Evolutionary conservation across 495 filamentous ascomycete species (phyloP), one percentile per base, ranked within the genome.

Genomic region (Penicillium argentinense): DNA sequence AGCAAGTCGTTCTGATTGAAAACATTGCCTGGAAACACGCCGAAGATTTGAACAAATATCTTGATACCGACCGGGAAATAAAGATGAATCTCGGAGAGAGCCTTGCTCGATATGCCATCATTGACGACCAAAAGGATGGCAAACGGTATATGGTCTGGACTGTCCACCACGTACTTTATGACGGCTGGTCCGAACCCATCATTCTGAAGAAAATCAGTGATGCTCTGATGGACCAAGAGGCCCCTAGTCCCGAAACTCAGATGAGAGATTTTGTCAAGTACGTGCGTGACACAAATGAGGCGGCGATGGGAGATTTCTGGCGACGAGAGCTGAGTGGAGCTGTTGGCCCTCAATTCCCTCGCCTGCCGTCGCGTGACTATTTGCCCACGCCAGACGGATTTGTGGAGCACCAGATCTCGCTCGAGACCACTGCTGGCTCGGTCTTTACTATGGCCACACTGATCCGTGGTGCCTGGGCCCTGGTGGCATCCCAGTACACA

Each of bases 91-190:
- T 83, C 36, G 80, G 82, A 4, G 72, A 65, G 32, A 64, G 69
- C 4, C 64, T 86, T 9, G 72, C 78, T 13, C 71, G 77, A 22
- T 83, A 80, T 42, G 77, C 72, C 4, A 68, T 84, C 17, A 54
- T 84, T 8, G 58, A 59, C 4, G 54, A 69, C 39, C 12, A 24
- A 14, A 57, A 45, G 4, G 59, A 66, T 13, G 60, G 51, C 19
- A 68, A 60, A 28, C 55, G 53, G 12, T 68, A 77, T 47, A 78
- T 85, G 51, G 70, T 84, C 5, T 74, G 81, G 63, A 87, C 81
- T 2, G 72, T 84, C 38, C 84, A 87, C 47, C 84, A 89, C 44
- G 78, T 79, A 1, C 55, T 88, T 2, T 89, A 87, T 47, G 85
- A 88, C 42, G 83, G 83, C 13, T 86, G 82, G 80, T 82, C 75